A percentile compares a stretch with the other conserved stretches of the same genome.
Evolutionary conservation across 495 filamentous ascomycete species (phyloP).

Genomic region (Podospora pseudoanserina): DNA sequence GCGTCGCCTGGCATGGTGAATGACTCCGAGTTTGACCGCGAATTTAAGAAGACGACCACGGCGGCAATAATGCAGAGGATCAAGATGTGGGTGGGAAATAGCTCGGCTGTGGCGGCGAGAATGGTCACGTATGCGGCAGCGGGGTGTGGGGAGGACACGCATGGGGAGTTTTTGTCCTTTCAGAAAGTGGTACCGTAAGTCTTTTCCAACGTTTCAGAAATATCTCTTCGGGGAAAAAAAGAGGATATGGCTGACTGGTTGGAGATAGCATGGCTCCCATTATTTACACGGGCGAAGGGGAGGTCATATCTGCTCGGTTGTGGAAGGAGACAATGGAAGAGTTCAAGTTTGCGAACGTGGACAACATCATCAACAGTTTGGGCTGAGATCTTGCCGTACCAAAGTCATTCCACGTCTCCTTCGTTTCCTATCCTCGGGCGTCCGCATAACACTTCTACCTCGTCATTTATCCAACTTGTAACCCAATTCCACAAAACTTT

Average conservation of each 20-base stretch:
- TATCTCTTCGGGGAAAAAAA: background rate
- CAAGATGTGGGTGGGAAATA: constrained; percentile 24
- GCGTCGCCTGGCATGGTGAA: constrained; percentile 39
- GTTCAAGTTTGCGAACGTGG: constrained; percentile 36
- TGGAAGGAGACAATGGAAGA: constrained; percentile 45
- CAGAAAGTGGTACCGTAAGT: constrained; percentile 39
- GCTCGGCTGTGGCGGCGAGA: constrained; percentile 31
- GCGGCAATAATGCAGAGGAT: constrained; percentile 13
- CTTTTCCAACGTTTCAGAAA: background rate
- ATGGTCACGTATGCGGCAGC: constrained; percentile 37
- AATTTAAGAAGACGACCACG: constrained; percentile 21
- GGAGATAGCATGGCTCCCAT: background rate
- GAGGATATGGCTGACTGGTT: background rate
- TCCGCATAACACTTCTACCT: background rate
- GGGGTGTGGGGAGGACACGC: constrained; percentile 38
- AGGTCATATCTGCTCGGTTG: constrained; percentile 14
- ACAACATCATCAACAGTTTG: constrained; percentile 13
- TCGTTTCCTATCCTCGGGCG: background rate
- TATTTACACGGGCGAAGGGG: background rate
- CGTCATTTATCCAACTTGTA: background rate
- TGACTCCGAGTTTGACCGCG: constrained; percentile 37
- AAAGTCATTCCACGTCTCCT: background rate
- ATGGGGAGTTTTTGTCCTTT: constrained; percentile 38
- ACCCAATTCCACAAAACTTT: background rate
- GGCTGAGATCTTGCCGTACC: no score